Percentiles rank a stretch among this genome's conserved stretches.
Evolutionary conservation across 1,284 basidiomycete genomes (phyloP).

Genomic region (Wolfiporia cocos): DNA sequence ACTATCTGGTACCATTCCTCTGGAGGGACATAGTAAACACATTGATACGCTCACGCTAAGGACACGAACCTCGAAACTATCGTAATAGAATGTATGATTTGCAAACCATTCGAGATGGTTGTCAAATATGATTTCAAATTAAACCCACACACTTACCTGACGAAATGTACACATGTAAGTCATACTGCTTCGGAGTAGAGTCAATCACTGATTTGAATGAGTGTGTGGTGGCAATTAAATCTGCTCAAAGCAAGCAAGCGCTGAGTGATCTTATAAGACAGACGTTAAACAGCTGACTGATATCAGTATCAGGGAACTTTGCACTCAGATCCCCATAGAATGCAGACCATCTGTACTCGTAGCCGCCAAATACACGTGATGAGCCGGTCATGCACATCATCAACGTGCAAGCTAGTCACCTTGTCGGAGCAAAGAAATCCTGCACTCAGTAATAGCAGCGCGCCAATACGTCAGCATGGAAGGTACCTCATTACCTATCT

Average conservation of each 20-base stretch:
- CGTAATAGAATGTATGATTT: conserved; percentile 57
- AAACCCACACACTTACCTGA: conserved; percentile 35
- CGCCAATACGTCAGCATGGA: too few species aligned
- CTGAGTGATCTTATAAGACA: too few species aligned
- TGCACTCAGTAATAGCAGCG: too few species aligned
- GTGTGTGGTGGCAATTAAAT: conserved; percentile 54
- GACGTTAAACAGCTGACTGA: conserved; percentile 42
- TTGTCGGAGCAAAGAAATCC: conserved; percentile 46
- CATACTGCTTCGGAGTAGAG: conserved; percentile 51
- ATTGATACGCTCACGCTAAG: too few species aligned
- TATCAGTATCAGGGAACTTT: conserved; percentile 54
- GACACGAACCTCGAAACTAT: conserved; percentile 38
- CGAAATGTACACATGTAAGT: conserved; percentile 63
- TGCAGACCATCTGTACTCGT: conserved; percentile 55
- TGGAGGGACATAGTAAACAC: too few species aligned
- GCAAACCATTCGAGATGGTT: conserved; percentile 43
- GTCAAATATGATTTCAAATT: not conserved
- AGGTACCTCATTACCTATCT: conserved; percentile 57
- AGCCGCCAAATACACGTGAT: conserved; percentile 37
- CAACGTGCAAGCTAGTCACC: too few species aligned
- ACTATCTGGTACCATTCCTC: conserved; percentile 44
- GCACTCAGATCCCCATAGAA: conserved; percentile 50
- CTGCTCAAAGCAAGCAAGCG: too few species aligned
- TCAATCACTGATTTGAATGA: conserved; percentile 41
- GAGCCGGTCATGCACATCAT: too few species aligned